phyloP scores from a whole-genome alignment of 1,284 basidiomycete species.

The Melampsora occidentalis region DNA sequence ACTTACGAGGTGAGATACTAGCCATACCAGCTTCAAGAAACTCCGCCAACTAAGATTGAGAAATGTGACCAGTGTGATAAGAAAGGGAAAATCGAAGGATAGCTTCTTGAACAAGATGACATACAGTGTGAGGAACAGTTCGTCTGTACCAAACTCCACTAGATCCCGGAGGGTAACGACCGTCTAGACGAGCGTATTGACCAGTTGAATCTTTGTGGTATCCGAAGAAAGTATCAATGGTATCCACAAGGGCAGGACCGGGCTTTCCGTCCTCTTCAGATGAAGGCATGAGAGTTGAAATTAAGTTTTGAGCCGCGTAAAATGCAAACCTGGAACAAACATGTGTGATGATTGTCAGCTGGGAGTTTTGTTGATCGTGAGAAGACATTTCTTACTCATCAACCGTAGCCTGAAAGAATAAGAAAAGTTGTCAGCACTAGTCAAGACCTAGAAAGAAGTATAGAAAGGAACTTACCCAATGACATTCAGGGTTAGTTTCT shows the following conservation, averaged over 20 bases:
- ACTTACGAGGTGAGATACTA: background rate
- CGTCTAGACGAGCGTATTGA: background rate
- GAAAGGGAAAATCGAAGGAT: background rate
- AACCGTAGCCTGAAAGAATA: too few relatives aligned
- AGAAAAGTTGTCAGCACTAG: too few relatives aligned
- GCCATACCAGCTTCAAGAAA: background rate
- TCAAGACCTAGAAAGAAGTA: too few relatives aligned
- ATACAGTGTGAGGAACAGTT: slow-evolving; percentile 1
- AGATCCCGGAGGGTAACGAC: background rate
- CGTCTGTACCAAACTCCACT: background rate
- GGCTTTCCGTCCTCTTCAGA: slow-evolving; percentile 1
- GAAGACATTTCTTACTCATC: too few relatives aligned
- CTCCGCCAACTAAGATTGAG: background rate
- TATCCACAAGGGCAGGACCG: background rate
- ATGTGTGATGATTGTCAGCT: too few relatives aligned
- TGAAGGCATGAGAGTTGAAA: background rate
- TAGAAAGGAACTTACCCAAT: too few relatives aligned
- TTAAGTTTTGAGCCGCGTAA: background rate
- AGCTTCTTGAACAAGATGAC: background rate
- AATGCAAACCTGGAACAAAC: background rate
- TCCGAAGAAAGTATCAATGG: slow-evolving; percentile 1
- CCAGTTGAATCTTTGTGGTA: background rate
- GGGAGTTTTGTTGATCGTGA: too few relatives aligned
- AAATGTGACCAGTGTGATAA: background rate
- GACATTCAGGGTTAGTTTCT: too few relatives aligned